Evolutionary conservation across 768 basidiomycete species (phyloP).

Genomic region (Boletus barrowsii): DNA sequence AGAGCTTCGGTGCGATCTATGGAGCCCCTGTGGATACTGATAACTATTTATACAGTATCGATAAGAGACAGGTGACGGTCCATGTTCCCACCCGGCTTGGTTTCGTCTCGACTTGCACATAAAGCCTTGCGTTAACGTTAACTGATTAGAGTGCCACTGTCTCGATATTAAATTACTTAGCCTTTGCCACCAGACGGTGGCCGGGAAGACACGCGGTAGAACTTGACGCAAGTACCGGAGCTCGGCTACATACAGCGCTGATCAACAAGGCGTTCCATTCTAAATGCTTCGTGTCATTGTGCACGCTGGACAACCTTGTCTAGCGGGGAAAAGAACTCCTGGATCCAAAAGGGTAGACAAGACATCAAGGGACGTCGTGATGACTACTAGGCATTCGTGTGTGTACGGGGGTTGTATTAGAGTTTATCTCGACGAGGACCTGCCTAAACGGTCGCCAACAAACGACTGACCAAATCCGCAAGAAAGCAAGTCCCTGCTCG

Average conservation of each 20-base stretch:
- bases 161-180: neutral
- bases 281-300: constrained; percentile 17
- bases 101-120: constrained; percentile 1
- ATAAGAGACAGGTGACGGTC: neutral
- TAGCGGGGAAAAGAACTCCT: constrained; percentile 4
- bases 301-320: constrained; percentile 14
- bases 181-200: neutral
- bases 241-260: constrained; percentile 3
- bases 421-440: constrained; percentile 19
- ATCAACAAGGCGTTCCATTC: constrained; percentile 25
- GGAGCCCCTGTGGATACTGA: neutral
- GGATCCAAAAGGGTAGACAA: constrained; percentile 18
- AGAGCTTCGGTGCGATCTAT: neutral
- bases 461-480: constrained; percentile 35
- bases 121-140: constrained; percentile 11
- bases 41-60: constrained; percentile 2
- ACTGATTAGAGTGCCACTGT: neutral
- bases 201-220: constrained; percentile 1
- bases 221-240: constrained; percentile 6
- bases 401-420: constrained; percentile 9
- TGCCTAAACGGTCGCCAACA: constrained; percentile 32
- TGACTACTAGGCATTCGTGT: constrained; percentile 23
- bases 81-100: neutral
- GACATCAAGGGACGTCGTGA: constrained; percentile 27
- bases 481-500: constrained; percentile 21